Evolutionary conservation across 345 rosid genomes (phyloP), one percentile per base, ranked within the genome.

Genomic region (Laguncularia racemosa): DNA sequence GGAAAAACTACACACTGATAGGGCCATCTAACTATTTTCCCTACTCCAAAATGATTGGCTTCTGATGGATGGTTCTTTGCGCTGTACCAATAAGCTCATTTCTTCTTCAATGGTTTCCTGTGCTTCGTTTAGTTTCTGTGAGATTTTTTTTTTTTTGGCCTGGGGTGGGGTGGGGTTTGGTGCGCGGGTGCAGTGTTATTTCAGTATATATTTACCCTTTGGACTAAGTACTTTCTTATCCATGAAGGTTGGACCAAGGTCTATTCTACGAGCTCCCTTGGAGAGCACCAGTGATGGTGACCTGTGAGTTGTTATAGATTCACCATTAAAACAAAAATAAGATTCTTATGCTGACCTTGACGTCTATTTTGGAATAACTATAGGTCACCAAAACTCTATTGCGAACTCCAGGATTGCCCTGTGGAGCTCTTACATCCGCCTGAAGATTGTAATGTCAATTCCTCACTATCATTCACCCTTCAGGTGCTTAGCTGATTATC

Each of bases 361-460:
- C 57, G 57, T 61, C 53, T 67, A 65, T 51, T 52, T 70, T 62
- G 48, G 19, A 51, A 53, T 12, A 23, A 33, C 71, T 69, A 64
- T 66, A 91, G 97, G 77, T 73, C 72, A 43, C 93, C 96, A 28
- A 68, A 60, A 76, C 91, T 88, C 57, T 77, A 80, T 65, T 91
- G 97, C 70, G 95, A 83, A 56, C 76, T 56, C 21, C 74, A 79
- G 66, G 87, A 83, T 65, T 91, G 97, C 65, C 97, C 97, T 12
- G 73, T 73, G 63, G 97, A 91, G 58, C 67, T 91, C 56, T 67
- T 83, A 63, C 96, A 88, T 68, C 97, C 97, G 3, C 97, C 91
- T 16, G 97, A 91, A 68, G 97, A 91, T 69, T 91, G 97, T 68
- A 91, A 85, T 60, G 86, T 88, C 76, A 91, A 91, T 72, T 77